These are phyloP conservation scores for Aspergillus novofumigatus DNA, from an alignment of 2,329 filamentous ascomycete genomes.

Conservation along the genomic window DNA sequence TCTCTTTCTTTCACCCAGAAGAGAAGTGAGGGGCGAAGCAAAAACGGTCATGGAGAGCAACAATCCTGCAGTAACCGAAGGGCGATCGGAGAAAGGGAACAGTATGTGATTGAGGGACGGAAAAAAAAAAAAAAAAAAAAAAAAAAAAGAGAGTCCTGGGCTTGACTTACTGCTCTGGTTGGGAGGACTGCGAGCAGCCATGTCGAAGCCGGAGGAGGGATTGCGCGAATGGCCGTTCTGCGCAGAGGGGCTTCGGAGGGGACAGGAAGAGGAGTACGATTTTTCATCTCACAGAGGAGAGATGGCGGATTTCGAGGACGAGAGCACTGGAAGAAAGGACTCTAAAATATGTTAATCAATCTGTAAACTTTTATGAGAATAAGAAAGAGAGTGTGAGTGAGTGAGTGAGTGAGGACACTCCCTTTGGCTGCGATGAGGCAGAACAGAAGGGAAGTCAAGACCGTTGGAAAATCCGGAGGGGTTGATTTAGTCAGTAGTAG, in stretches of 20 bases:
- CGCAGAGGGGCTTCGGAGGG: constrained; percentile 27
- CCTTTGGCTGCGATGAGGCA: constrained; percentile 1
- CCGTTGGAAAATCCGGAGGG: constrained; percentile 19
- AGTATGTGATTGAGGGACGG: background rate
- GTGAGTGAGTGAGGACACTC: constrained; percentile 1
- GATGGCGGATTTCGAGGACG: constrained; percentile 14
- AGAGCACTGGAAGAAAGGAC: constrained; percentile 1
- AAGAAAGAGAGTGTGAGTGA: constrained; percentile 1
- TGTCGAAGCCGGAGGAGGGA: constrained; percentile 40
- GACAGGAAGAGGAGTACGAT: constrained; percentile 37
- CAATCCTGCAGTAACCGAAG: background rate
- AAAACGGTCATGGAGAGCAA: background rate
- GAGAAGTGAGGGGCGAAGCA: background rate
- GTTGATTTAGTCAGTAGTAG: constrained; percentile 10
- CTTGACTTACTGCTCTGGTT: constrained; percentile 41
- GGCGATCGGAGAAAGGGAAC: background rate
- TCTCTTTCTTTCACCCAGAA: background rate
- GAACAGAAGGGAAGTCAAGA: constrained; percentile 1
- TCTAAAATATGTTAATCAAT: background rate
- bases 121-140: background rate
- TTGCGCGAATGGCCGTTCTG: constrained; percentile 43
- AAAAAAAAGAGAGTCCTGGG: background rate
- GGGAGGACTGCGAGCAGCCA: constrained; percentile 45
- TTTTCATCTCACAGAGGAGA: constrained; percentile 35
- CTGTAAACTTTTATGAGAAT: background rate